Percentiles rank a stretch among this genome's conserved stretches.
These are phyloP conservation scores for Termitomyces eurrhizus DNA, from an alignment of 768 basidiomycete genomes.

Conservation along the genomic window DNA sequence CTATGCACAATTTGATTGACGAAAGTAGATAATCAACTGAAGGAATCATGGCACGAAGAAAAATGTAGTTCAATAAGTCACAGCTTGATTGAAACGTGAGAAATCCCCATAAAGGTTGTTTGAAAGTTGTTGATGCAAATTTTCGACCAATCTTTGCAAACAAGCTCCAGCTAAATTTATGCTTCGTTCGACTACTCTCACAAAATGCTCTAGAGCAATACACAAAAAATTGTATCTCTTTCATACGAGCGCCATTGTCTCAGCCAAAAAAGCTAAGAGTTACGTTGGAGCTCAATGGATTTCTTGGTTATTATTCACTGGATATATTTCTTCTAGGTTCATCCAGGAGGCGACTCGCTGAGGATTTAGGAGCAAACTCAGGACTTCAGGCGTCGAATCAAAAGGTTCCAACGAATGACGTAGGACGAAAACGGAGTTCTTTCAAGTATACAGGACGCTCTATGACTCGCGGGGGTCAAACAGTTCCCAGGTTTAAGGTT, in stretches of 20 bases:
- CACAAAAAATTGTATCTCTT: neutral
- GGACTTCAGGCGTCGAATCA: slow-evolving; percentile 7
- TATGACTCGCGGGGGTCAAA: neutral
- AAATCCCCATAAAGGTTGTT: neutral
- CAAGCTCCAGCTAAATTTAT: neutral
- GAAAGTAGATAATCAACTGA: neutral
- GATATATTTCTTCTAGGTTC: slow-evolving; percentile 5
- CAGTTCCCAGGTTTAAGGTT: neutral
- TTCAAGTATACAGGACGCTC: neutral
- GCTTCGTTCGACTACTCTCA: slow-evolving; percentile 10
- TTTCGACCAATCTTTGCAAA: neutral
- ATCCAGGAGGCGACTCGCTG: slow-evolving; percentile 16
- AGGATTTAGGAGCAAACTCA: slow-evolving; percentile 8
- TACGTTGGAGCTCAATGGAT: neutral
- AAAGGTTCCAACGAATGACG: slow-evolving; percentile 7
- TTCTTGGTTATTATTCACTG: neutral
- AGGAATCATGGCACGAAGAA: neutral
- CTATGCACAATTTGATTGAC: too few species aligned
- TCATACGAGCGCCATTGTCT: slow-evolving; percentile 8
- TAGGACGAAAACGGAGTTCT: neutral
- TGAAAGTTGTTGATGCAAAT: slow-evolving; percentile 4
- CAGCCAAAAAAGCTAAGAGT: neutral
- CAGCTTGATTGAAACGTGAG: too few species aligned
- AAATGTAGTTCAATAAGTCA: too few species aligned
- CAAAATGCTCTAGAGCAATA: slow-evolving; percentile 8